phyloP scores from a whole-genome alignment of 805 yeast genomes.

The Saccharomycopsis olivae region DNA sequence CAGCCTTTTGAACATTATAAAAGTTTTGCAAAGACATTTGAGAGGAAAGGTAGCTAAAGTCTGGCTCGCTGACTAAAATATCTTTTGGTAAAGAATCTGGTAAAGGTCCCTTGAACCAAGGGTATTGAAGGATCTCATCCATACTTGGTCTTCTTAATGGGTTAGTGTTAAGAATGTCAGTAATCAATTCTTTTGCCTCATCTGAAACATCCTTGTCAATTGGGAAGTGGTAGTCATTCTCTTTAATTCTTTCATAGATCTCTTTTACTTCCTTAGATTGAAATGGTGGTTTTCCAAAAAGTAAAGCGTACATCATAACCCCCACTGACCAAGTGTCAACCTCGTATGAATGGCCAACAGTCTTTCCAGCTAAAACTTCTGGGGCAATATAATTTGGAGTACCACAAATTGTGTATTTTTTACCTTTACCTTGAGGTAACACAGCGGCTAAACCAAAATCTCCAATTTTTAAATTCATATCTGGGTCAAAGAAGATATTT shows the following conservation, averaged over 20 bases:
- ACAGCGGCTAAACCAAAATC: conserved; percentile 98
- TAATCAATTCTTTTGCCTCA: conserved; percentile 65
- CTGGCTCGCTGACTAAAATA: conserved; percentile 55
- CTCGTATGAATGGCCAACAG: conserved; percentile 83
- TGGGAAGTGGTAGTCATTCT: conserved; percentile 74
- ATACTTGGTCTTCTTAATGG: conserved; percentile 77
- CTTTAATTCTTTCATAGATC: conserved; percentile 85
- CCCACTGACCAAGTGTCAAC: conserved; percentile 98
- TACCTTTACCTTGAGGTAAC: conserved; percentile 57
- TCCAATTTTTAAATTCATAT: conserved; percentile 92
- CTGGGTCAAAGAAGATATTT: conserved; percentile 85
- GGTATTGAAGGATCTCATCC: conserved; percentile 67
- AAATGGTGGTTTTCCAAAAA: conserved; percentile 94
- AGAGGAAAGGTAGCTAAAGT: conserved; percentile 40
- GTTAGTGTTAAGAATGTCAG: conserved; percentile 61
- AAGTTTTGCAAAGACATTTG: conserved; percentile 60
- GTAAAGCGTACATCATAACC: conserved; percentile 86
- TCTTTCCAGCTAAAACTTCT: conserved; percentile 84
- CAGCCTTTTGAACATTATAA: conserved; percentile 48
- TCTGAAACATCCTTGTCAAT: conserved; percentile 49
- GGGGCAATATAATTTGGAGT: conserved; percentile 99
- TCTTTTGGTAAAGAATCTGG: conserved; percentile 59
- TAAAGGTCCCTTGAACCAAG: conserved; percentile 82
- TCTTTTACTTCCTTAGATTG: conserved; percentile 90
- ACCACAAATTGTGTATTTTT: conserved; percentile 93